A percentile compares a stretch with the other conserved stretches of the same genome.
Evolutionary conservation across 805 yeast species (phyloP).

Genomic region (Starmerella kuoi): DNA sequence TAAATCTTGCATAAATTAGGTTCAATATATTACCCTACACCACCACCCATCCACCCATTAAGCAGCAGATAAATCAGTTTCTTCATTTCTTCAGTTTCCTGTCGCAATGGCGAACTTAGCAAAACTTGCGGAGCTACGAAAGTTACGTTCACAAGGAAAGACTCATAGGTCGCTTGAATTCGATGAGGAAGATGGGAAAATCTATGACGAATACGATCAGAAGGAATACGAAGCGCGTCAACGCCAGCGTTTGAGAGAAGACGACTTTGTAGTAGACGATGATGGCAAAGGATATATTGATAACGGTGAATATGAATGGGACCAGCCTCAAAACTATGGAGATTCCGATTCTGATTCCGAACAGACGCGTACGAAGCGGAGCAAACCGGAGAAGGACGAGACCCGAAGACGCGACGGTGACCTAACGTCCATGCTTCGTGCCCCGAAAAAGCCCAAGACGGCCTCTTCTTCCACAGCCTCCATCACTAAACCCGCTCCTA

Average conservation of each 20-base stretch:
- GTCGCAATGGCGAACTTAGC: background rate
- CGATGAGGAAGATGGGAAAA: slow-evolving; percentile 41
- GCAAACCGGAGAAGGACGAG: slow-evolving; percentile 28
- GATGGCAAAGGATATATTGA: slow-evolving; percentile 90
- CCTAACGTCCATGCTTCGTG: slow-evolving; percentile 31
- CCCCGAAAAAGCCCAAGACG: slow-evolving; percentile 7
- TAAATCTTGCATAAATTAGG: too few relatives aligned
- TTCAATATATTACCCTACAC: too few relatives aligned
- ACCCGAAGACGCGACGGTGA: slow-evolving; percentile 25
- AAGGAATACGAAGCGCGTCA: slow-evolving; percentile 62
- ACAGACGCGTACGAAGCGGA: slow-evolving; percentile 22
- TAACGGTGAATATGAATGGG: slow-evolving; percentile 88
- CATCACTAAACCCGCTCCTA: background rate
- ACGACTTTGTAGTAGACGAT: slow-evolving; percentile 90
- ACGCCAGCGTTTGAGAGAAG: slow-evolving; percentile 68
- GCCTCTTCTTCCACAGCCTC: background rate
- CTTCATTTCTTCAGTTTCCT: too few relatives aligned
- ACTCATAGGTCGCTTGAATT: slow-evolving; percentile 35
- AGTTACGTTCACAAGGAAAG: slow-evolving; percentile 30
- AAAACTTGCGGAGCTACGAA: slow-evolving; percentile 17
- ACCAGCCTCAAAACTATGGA: slow-evolving; percentile 30
- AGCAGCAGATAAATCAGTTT: too few relatives aligned
- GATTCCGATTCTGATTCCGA: slow-evolving; percentile 26
- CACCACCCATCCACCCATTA: too few relatives aligned
- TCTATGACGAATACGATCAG: slow-evolving; percentile 85